Conservation (phyloP, 2,329 filamentous ascomycete species). For the Botrytis cinerea region DNA sequence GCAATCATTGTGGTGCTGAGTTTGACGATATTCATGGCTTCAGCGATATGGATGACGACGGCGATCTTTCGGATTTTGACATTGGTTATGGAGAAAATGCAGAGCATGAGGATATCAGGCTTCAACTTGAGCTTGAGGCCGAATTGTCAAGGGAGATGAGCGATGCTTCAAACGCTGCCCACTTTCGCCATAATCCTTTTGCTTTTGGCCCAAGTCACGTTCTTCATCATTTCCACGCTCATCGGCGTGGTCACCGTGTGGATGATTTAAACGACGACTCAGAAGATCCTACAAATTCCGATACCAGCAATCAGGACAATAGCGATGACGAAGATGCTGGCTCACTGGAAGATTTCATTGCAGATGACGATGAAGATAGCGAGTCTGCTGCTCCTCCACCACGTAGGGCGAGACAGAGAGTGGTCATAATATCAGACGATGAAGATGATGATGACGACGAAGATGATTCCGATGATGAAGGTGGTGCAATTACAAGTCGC, state of each 20-base stretch:
- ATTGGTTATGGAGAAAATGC: slow-evolving; percentile 39
- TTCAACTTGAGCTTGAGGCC: slow-evolving; percentile 15
- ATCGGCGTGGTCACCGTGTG: slow-evolving; percentile 16
- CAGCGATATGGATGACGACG: slow-evolving; percentile 21
- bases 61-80: slow-evolving; percentile 27
- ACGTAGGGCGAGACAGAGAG: slow-evolving; percentile 6
- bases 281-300: slow-evolving; percentile 20
- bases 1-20: slow-evolving; percentile 51
- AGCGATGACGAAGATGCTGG: slow-evolving; percentile 35
- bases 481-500: slow-evolving; percentile 37
- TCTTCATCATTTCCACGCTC: slow-evolving; percentile 21
- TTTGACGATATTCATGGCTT: slow-evolving; percentile 35
- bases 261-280: slow-evolving; percentile 20
- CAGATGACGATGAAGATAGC: slow-evolving; percentile 33
- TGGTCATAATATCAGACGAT: slow-evolving; percentile 37
- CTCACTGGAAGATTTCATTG: slow-evolving; percentile 39
- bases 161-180: neutral
- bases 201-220: slow-evolving; percentile 11
- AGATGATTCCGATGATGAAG: slow-evolving; percentile 36
- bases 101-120: slow-evolving; percentile 18
- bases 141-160: neutral
- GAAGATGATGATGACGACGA: neutral
- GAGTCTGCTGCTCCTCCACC: slow-evolving; percentile 23
- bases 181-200: neutral
- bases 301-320: slow-evolving; percentile 25